Conservation (phyloP, 2,329 filamentous ascomycete genomes). For the Fusarium phyllophilum region DNA sequence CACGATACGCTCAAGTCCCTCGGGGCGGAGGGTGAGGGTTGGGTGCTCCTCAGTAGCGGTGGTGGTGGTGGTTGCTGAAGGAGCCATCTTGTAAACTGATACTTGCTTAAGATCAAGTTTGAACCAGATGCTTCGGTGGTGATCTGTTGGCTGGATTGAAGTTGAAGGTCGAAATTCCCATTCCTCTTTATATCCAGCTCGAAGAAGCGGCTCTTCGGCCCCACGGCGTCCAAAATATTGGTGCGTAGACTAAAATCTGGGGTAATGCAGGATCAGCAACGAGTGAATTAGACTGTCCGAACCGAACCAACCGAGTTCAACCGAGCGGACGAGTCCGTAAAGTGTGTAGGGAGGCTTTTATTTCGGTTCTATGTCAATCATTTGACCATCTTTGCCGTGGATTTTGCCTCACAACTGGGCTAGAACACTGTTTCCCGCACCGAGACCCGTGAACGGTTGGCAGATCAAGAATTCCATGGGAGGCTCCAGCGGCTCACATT, state of each 20-base stretch:
- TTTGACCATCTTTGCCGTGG: neutral
- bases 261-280: constrained; percentile 1
- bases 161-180: neutral
- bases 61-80: constrained; percentile 9
- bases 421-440: neutral
- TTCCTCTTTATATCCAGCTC: constrained; percentile 13
- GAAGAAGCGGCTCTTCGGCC: neutral
- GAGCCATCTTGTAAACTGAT: constrained; percentile 7
- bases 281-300: neutral
- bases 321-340: neutral
- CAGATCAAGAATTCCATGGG: neutral
- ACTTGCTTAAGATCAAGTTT: neutral
- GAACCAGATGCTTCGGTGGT: neutral
- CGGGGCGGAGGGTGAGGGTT: constrained; percentile 35
- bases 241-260: neutral
- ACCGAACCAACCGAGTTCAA: constrained; percentile 5
- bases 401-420: neutral
- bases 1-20: constrained; percentile 35
- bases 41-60: constrained; percentile 20
- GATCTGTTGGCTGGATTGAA: neutral
- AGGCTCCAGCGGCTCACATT: neutral
- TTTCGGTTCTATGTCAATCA: neutral
- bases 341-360: neutral
- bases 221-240: neutral
- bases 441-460: neutral